These are phyloP conservation scores for Secale cereale DNA, from an alignment of 176 grass and related monocot species.

Conservation along the genomic window DNA sequence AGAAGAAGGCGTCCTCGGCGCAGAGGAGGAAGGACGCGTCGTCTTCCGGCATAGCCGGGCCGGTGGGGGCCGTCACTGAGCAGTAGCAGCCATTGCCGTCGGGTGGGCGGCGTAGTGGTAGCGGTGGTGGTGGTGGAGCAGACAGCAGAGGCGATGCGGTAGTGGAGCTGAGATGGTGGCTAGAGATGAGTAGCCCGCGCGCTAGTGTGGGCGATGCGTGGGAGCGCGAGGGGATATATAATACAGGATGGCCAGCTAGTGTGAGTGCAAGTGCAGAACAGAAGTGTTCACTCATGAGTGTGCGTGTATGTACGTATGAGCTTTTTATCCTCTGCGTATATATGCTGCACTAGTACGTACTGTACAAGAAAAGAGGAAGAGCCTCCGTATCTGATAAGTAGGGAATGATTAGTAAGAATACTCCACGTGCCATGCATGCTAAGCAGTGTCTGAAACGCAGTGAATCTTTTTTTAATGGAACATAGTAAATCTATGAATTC, in stretches of 20 bases:
- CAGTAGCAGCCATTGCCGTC: conserved; percentile 33
- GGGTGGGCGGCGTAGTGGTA: conserved; percentile 14
- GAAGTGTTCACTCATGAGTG: neutral
- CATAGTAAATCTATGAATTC: too few relatives aligned
- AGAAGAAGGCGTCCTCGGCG: conserved; percentile 61
- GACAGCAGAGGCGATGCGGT: conserved; percentile 27
- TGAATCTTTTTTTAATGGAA: too few relatives aligned
- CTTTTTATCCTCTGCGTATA: neutral
- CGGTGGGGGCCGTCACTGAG: conserved; percentile 33
- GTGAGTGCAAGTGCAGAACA: neutral
- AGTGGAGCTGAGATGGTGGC: conserved; percentile 23
- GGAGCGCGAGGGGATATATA: conserved; percentile 45
- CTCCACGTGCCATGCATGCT: too few relatives aligned
- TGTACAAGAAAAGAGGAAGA: neutral
- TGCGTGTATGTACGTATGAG: neutral
- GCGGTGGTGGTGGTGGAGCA: conserved; percentile 36
- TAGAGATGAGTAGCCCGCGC: neutral
- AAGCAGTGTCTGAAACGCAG: too few relatives aligned
- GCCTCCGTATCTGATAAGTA: conserved; percentile 5
- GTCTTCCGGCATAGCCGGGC: conserved; percentile 40
- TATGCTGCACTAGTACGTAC: neutral
- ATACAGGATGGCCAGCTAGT: conserved; percentile 10
- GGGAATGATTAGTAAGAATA: conserved; percentile 25
- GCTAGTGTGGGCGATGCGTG: conserved; percentile 32
- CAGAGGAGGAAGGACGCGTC: conserved; percentile 68